These are phyloP conservation scores for Musa itinerans DNA, from an alignment of 176 grass and related monocot species.

Conservation along the genomic window DNA sequence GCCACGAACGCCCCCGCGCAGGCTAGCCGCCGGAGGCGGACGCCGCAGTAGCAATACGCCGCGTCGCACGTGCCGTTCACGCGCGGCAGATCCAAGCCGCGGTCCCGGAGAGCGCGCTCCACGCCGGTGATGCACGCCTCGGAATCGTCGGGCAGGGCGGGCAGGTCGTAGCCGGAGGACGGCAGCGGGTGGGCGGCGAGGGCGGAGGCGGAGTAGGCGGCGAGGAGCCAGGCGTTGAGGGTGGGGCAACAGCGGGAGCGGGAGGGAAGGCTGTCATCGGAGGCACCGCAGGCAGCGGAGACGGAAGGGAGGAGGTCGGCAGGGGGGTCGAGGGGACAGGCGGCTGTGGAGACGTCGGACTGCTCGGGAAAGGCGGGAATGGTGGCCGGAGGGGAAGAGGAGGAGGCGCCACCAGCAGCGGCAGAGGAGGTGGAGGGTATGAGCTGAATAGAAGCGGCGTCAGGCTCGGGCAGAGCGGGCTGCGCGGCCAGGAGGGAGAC, in stretches of 20 bases:
- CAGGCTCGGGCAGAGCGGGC: background rate
- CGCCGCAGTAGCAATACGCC: constrained; percentile 14
- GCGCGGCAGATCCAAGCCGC: constrained; percentile 8
- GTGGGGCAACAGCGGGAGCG: constrained; percentile 8
- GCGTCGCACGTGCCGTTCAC: constrained; percentile 13
- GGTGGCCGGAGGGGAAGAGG: background rate
- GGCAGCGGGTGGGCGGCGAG: background rate
- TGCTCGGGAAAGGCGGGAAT: constrained; percentile 18
- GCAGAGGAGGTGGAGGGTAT: background rate
- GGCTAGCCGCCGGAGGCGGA: constrained; percentile 6
- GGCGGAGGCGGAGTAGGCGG: constrained; percentile 5
- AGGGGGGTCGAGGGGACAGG: constrained; percentile 4
- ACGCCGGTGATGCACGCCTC: constrained; percentile 13
- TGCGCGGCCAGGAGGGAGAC: background rate
- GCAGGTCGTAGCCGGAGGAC: background rate
- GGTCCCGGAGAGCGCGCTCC: constrained; percentile 5
- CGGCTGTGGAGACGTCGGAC: background rate
- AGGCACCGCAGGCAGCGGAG: constrained; percentile 4
- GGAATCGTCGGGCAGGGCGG: constrained; percentile 13
- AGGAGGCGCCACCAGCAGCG: background rate
- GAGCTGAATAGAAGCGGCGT: constrained; percentile 2
- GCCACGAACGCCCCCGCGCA: constrained; percentile 10
- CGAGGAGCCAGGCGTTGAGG: constrained; percentile 11
- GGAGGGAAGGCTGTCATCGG: background rate
- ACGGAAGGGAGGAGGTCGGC: constrained; percentile 2